Conservation (phyloP, 371 early-diverging fungal species). For the Mortierella sp. region DNA sequence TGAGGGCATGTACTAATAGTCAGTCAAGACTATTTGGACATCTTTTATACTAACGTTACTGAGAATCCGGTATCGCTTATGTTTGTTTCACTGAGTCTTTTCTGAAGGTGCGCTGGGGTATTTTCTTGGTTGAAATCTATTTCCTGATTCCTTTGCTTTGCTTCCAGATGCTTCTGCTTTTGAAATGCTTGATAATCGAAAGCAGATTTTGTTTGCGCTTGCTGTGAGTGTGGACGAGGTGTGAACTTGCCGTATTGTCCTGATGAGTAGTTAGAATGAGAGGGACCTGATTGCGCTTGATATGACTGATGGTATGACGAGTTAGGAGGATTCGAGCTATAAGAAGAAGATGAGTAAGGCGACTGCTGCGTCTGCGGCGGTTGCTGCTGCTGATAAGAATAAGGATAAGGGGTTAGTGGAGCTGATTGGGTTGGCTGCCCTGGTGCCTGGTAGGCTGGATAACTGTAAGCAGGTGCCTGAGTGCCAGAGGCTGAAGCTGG, state of each 20-base stretch:
- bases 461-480: conserved; percentile 28
- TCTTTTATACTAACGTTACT: neutral
- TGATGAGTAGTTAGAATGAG: conserved; percentile 19
- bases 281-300: conserved; percentile 9
- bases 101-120: conserved; percentile 14
- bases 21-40: neutral
- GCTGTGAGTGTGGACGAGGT: neutral
- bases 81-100: conserved; percentile 19
- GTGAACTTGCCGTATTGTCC: conserved; percentile 21
- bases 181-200: conserved; percentile 51
- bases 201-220: conserved; percentile 10
- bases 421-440: conserved; percentile 21
- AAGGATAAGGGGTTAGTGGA: conserved; percentile 45
- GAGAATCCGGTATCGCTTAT: conserved; percentile 18
- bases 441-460: conserved; percentile 24
- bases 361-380: conserved; percentile 1
- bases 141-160: conserved; percentile 19
- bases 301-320: conserved; percentile 10
- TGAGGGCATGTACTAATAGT: neutral
- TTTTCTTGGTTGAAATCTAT: neutral
- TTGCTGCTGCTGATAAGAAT: conserved; percentile 34
- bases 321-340: conserved; percentile 30
- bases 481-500: conserved; percentile 18
- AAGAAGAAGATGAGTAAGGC: conserved; percentile 35
- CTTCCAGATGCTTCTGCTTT: conserved; percentile 42